These are phyloP conservation scores for Globisporangium irregulare DNA, from an alignment of 352 stramenopile genomes.

Conservation along the genomic window DNA sequence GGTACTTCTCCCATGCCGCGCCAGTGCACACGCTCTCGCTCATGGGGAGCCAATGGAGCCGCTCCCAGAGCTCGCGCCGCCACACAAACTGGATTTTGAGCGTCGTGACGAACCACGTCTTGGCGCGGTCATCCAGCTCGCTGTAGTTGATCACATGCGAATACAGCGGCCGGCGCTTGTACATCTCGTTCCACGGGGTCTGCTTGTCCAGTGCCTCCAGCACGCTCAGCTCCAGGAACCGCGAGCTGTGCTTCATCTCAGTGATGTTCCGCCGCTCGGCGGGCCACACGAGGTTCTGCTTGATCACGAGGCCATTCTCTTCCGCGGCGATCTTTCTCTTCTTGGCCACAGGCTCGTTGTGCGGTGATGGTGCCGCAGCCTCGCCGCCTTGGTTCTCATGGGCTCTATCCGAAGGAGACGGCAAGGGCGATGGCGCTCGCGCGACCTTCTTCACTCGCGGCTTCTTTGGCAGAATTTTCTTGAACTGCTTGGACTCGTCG, in stretches of 20 bases:
- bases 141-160: constrained; percentile 31
- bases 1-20: constrained; percentile 35
- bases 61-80: constrained; percentile 46
- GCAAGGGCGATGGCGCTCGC: background rate
- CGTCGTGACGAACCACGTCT: constrained; percentile 29
- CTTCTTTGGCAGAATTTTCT: constrained; percentile 17
- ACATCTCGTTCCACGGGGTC: constrained; percentile 45
- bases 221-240: constrained; percentile 24
- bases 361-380: too few relatives aligned
- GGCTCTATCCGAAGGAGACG: background rate
- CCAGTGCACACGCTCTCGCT: constrained; percentile 39
- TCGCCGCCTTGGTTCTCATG: background rate
- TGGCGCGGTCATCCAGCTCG: constrained; percentile 21
- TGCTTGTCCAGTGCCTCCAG: constrained; percentile 24
- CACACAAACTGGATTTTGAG: constrained; percentile 44
- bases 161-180: constrained; percentile 26
- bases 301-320: constrained; percentile 22
- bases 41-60: constrained; percentile 45
- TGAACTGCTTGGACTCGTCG: background rate
- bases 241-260: constrained; percentile 39
- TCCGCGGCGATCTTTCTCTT: constrained; percentile 16
- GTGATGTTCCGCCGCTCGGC: constrained; percentile 37
- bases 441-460: constrained; percentile 13
- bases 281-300: constrained; percentile 40
- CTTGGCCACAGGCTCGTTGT: constrained; percentile 6